Conservation (phyloP, 2,329 filamentous ascomycete genomes). For the Sporothrix curviconia region DNA sequence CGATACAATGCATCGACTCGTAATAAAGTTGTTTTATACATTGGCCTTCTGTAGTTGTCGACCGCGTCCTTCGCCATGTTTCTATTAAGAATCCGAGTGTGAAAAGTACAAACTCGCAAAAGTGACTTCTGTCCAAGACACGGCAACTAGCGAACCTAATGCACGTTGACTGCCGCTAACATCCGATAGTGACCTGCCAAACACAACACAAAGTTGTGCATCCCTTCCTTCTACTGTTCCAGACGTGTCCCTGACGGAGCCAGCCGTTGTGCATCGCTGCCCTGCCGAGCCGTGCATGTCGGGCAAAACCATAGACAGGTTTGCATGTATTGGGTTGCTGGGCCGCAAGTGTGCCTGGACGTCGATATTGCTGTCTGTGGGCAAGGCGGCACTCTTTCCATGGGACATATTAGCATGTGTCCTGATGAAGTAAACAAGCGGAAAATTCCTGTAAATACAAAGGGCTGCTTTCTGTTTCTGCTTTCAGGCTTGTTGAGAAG, state of each 20-base stretch:
- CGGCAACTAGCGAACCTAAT: conserved; percentile 5
- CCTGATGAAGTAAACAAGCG: neutral
- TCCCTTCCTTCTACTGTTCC: neutral
- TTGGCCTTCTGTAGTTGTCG: too few relatives aligned
- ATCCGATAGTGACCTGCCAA: neutral
- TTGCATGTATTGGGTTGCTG: neutral
- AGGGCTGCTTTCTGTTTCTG: neutral
- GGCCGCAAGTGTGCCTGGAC: neutral
- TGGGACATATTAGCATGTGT: neutral
- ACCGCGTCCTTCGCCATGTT: too few relatives aligned
- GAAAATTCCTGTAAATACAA: conserved; percentile 18
- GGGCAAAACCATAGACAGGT: neutral
- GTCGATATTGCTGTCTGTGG: neutral
- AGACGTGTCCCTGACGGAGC: neutral
- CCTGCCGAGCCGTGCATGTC: neutral
- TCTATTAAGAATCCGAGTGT: too few relatives aligned
- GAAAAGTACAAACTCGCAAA: too few relatives aligned
- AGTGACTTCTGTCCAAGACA: neutral
- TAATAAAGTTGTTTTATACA: too few relatives aligned
- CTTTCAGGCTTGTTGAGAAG: conserved; percentile 28
- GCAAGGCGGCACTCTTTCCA: neutral
- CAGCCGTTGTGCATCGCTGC: neutral
- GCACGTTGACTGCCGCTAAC: neutral
- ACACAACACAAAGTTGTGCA: neutral
- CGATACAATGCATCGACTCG: too few relatives aligned